Conservation (phyloP, 805 yeast genomes). For the Zygotorulaspora chibaensis region DNA sequence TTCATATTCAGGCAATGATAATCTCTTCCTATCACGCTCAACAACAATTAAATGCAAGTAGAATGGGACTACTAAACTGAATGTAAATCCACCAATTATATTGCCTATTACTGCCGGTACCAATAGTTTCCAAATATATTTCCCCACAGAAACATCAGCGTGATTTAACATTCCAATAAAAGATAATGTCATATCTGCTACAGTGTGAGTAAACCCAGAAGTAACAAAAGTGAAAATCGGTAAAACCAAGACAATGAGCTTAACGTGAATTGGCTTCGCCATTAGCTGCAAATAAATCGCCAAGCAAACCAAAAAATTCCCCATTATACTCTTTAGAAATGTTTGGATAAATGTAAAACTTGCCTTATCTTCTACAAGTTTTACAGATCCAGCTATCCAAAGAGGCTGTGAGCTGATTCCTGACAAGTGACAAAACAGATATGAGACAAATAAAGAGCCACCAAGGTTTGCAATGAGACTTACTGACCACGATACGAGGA, state of each 20-base stretch:
- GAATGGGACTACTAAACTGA: conserved; percentile 63
- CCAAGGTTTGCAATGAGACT: conserved; percentile 66
- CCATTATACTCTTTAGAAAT: conserved; percentile 65
- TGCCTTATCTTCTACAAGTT: conserved; percentile 43
- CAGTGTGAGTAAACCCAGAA: conserved; percentile 73
- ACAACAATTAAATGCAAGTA: conserved; percentile 69
- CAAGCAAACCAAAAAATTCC: conserved; percentile 71
- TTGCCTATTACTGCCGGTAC: conserved; percentile 73
- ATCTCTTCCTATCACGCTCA: conserved; percentile 58
- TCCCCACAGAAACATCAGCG: conserved; percentile 58
- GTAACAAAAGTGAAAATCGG: conserved; percentile 78
- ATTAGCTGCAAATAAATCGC: conserved; percentile 74
- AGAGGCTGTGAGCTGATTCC: conserved; percentile 41
- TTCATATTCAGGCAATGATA: conserved; percentile 65
- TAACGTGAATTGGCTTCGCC: conserved; percentile 78
- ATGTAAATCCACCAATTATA: conserved; percentile 70
- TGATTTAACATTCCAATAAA: conserved; percentile 66
- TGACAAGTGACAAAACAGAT: conserved; percentile 56
- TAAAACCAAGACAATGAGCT: conserved; percentile 53
- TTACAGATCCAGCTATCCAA: conserved; percentile 46
- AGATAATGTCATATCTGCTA: conserved; percentile 74
- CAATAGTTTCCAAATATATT: conserved; percentile 66
- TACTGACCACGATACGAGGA: conserved; percentile 59
- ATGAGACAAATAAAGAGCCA: conserved; percentile 61
- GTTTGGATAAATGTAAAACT: conserved; percentile 53